Evolutionary conservation across 1,284 basidiomycete genomes (phyloP).

Genomic region (Anthracocystis panici-leucophaei): DNA sequence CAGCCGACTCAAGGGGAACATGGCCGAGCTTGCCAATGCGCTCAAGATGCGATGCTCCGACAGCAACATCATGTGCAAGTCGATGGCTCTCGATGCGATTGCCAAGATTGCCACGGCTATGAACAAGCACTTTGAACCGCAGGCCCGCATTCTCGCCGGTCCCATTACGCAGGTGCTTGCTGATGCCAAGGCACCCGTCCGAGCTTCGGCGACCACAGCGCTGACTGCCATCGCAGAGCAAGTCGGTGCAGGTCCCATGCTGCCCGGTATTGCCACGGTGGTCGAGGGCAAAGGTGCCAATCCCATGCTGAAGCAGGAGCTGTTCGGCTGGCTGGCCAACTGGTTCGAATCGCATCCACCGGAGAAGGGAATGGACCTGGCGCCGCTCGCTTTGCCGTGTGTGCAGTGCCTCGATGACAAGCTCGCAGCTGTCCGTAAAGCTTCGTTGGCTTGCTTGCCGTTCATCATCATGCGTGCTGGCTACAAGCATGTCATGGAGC

Average conservation of each 20-base stretch:
- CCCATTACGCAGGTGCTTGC: constrained; percentile 87
- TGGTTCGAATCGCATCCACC: constrained; percentile 79
- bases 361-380: constrained; percentile 77
- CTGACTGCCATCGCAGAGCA: constrained; percentile 86
- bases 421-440: constrained; percentile 90
- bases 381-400: constrained; percentile 78
- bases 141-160: constrained; percentile 80
- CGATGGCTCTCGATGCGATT: constrained; percentile 88
- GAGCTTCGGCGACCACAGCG: constrained; percentile 81
- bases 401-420: constrained; percentile 91
- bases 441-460: constrained; percentile 84
- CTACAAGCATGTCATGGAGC: constrained; percentile 86
- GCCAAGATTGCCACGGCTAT: constrained; percentile 90
- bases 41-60: constrained; percentile 90
- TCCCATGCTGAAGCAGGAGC: constrained; percentile 85
- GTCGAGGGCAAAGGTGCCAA: constrained; percentile 82
- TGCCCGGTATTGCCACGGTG: constrained; percentile 80
- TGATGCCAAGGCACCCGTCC: constrained; percentile 91
- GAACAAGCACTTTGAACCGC: constrained; percentile 94
- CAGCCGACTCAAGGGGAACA: constrained; percentile 87
- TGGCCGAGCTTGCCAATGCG: constrained; percentile 86
- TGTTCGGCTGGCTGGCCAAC: constrained; percentile 86
- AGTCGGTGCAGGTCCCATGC: constrained; percentile 84
- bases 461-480: constrained; percentile 82
- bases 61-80: constrained; percentile 93